These are phyloP conservation scores for Schizonepeta tenuifolia DNA, from an alignment of 257 asterid genomes.

Conservation along the genomic window DNA sequence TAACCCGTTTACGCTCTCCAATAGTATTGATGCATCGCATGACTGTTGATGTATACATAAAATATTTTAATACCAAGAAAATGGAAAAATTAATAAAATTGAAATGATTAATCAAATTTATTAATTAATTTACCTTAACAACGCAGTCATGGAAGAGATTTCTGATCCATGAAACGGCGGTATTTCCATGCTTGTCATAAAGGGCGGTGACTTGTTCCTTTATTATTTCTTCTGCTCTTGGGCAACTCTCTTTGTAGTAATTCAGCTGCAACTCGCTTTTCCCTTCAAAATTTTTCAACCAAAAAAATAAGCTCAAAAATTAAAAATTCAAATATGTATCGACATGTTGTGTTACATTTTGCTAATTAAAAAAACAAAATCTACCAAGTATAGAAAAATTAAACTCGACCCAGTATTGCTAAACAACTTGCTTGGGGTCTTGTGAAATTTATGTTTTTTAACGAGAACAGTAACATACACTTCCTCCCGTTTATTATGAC, in stretches of 20 bases:
- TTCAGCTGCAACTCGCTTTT: slow-evolving; percentile 56
- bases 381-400: too few species aligned
- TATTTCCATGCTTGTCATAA: slow-evolving; percentile 62
- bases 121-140: slow-evolving; percentile 49
- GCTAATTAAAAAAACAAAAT: too few species aligned
- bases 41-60: slow-evolving; percentile 45
- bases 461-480: too few species aligned
- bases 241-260: slow-evolving; percentile 74
- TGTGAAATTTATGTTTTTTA: too few species aligned
- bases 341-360: too few species aligned
- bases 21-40: slow-evolving; percentile 80
- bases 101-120: not conserved
- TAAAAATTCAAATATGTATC: too few species aligned
- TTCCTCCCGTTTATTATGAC: too few species aligned
- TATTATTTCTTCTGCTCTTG: slow-evolving; percentile 69
- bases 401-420: too few species aligned
- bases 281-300: slow-evolving; percentile 37
- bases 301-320: too few species aligned
- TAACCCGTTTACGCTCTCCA: slow-evolving; percentile 50
- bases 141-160: slow-evolving; percentile 86
- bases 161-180: slow-evolving; percentile 84
- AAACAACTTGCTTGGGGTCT: too few species aligned
- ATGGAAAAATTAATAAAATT: too few species aligned
- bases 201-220: slow-evolving; percentile 61
- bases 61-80: not conserved